Evolutionary conservation across 495 filamentous ascomycete genomes (phyloP).

Genomic region (Cudoniella acicularis): DNA sequence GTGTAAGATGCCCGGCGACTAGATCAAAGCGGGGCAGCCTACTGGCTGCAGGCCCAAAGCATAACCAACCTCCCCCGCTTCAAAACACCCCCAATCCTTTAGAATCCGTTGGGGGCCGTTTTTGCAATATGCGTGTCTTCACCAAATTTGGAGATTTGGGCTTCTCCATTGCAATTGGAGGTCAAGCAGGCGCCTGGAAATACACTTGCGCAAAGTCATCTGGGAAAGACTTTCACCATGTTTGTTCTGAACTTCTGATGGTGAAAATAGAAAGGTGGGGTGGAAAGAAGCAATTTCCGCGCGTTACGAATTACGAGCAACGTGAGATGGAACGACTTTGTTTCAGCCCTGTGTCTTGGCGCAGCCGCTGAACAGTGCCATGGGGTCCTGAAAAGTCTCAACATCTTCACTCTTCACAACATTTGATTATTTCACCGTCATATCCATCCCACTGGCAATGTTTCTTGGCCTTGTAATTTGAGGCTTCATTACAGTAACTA

Average conservation of each 20-base stretch:
- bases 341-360: constrained; percentile 15
- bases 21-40: not conserved
- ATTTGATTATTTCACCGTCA: no score
- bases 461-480: not conserved
- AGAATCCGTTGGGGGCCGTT: not conserved
- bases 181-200: no score
- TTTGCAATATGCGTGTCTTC: not conserved
- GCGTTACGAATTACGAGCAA: not conserved
- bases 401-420: no score
- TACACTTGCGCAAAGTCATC: no score
- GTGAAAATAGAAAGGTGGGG: no score
- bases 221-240: no score
- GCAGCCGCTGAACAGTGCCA: not conserved
- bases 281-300: constrained; percentile 4
- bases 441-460: not conserved
- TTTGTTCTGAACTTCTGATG: no score
- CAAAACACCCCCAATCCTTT: not conserved
- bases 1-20: not conserved
- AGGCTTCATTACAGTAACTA: not conserved
- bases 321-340: not conserved
- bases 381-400: not conserved
- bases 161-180: no score
- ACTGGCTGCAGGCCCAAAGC: not conserved
- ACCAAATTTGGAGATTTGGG: no score
- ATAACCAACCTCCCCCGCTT: not conserved